Conservation (phyloP, 1,284 basidiomycete genomes). For the Leccinum fallax region DNA sequence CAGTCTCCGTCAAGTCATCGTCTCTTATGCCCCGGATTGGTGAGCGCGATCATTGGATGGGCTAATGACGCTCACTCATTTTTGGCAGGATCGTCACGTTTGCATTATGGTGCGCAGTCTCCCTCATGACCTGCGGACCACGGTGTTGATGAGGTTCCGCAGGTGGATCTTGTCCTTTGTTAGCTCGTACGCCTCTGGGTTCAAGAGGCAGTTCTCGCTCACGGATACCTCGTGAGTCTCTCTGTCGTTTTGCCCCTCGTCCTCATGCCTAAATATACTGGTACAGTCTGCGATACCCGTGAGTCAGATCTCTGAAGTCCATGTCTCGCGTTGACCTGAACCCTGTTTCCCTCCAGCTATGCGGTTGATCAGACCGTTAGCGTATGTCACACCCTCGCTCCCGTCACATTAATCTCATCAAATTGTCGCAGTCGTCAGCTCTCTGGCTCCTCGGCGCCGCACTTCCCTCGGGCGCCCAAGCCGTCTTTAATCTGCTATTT, state of each 20-base stretch:
- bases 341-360: slow-evolving; percentile 40
- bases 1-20: slow-evolving; percentile 10
- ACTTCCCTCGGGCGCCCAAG: slow-evolving; percentile 53
- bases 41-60: slow-evolving; percentile 19
- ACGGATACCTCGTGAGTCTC: slow-evolving; percentile 55
- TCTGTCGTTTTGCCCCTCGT: neutral
- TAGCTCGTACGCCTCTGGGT: slow-evolving; percentile 58
- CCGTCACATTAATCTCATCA: neutral
- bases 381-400: slow-evolving; percentile 36
- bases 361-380: slow-evolving; percentile 66
- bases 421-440: slow-evolving; percentile 33
- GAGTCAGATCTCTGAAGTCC: slow-evolving; percentile 20
- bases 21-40: slow-evolving; percentile 36
- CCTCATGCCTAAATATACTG: neutral
- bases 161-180: slow-evolving; percentile 49
- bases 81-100: slow-evolving; percentile 30
- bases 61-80: neutral
- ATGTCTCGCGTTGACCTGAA: neutral
- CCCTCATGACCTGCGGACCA: neutral
- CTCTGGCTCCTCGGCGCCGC: slow-evolving; percentile 51
- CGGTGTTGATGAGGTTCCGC: neutral
- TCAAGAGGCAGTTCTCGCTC: slow-evolving; percentile 71
- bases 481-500: slow-evolving; percentile 52
- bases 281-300: slow-evolving; percentile 44
- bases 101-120: slow-evolving; percentile 24